Base-by-base conservation (phyloP, 129 eudicot genomes). In the Cynara cardunculus region DNA sequence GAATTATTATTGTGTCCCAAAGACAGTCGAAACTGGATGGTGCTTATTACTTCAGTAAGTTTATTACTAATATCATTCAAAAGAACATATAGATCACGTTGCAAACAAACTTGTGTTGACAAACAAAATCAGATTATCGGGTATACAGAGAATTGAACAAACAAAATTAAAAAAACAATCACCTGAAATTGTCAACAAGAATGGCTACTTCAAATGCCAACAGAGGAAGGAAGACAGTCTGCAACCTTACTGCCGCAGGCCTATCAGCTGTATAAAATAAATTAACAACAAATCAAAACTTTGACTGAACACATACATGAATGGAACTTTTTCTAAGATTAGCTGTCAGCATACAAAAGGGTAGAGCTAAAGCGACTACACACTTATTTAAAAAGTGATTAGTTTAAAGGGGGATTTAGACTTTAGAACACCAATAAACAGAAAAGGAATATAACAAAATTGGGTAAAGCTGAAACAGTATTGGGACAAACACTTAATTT, bases 111-210 rank as follows among this genome's bases (percentile, higher is more conserved):
- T 14, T 49, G 62, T 49, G 19, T 14, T 49, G 62, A 49, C 5
- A 13, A 49, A 49, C 19, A 49, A 21, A 61, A 61, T 61, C 68
- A 61, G 25, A 61, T 61, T 61, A 19, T 8, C 13, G 26, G 68
- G 68, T 8, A 7, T 16, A 44, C 4, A 14, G 62, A 49, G 62
- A 49, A 49, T 49, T 49, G 7, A 46, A 75, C 79, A 32, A 62
- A 5, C 72, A 67, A 67, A 39, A 39, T 68, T 78, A 1, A 56
- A 34, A 34, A 71, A 64, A 73, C 3, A 39, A 80, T 24, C 87
- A 94, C 98, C 98, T 94, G 92, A 94, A 87, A 85, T 94, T 94
- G 90, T 94, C 98, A 82, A 91, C 83, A 76, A 94, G 91, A 84
- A 91, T 86, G 74, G 86, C 75, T 75, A 85, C 79, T 83, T 94